Evolutionary conservation across 139 green algal genomes (phyloP), one percentile per base, ranked within the genome.

Genomic region (Chlamydomonas schloesseri): DNA sequence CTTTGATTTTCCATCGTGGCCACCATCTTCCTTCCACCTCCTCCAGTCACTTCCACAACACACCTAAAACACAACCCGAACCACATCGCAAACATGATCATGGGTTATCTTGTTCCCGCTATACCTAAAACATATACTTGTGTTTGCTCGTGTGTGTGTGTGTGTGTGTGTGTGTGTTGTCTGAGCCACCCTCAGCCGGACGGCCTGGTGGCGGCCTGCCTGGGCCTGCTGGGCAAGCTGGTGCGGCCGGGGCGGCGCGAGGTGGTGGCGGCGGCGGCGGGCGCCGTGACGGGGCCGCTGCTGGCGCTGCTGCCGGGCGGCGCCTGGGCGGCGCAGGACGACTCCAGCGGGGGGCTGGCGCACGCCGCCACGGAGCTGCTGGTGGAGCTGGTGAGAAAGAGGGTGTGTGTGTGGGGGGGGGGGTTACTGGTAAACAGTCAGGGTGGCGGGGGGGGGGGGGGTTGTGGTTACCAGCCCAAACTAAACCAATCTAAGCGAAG

Each of bases 151-250:
- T n/a, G n/a, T n/a, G n/a, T n/a, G 81, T 89, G 82, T n/a, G n/a
- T n/a, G n/a, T n/a, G n/a, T n/a, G n/a, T n/a, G n/a, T n/a, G n/a
- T n/a, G n/a, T n/a, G n/a, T n/a, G n/a, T n/a, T n/a, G n/a, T n/a
- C 6, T 5, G 6, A 50, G 8, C 6, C 75, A 17, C 20, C 14
- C 37, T 0, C 88, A 89, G 77, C 76, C 82, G 2, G 37, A 53
- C 46, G 82, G 80, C 18, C 72, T 91, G 83, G 60, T 91, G 70
- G 83, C 85, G 62, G 83, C 67, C 28, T 84, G 65, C 34, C 67
- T 90, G 42, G 81, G 85, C 36, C 58, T 90, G 42, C 53, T 90
- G 73, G 15, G 53, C 34, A 33, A 55, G 53, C 73, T 90, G 73
- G 84, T 83, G 17, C 47, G 62, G 3, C 80, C 80, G 1, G 80